Evolutionary conservation across 2,329 filamentous ascomycete species (phyloP).

Genomic region (Seiridium unicorne): DNA sequence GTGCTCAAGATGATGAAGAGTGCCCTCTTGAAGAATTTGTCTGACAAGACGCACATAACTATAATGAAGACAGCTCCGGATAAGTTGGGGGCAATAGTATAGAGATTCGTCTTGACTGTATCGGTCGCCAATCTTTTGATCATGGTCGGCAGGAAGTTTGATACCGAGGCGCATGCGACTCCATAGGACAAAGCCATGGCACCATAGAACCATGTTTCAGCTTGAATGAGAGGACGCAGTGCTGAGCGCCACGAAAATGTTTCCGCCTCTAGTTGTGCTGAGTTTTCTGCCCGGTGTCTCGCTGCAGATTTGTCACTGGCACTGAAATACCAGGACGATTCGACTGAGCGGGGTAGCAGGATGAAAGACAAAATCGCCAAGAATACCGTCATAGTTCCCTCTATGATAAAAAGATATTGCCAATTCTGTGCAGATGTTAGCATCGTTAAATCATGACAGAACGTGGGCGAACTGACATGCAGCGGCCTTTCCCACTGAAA

Average conservation of each 20-base stretch:
- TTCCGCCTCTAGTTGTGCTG: constrained; percentile 11
- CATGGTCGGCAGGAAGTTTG: constrained; percentile 22
- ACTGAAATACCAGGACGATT: neutral
- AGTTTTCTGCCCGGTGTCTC: constrained; percentile 9
- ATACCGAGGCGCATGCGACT: constrained; percentile 13
- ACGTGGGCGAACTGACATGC: constrained; percentile 3
- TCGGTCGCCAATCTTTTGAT: constrained; percentile 32
- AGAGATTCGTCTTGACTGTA: constrained; percentile 24
- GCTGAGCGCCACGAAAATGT: constrained; percentile 7
- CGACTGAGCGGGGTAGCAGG: constrained; percentile 10
- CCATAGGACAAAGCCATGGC: constrained; percentile 15
- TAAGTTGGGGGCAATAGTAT: constrained; percentile 23
- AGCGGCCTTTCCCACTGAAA: constrained; percentile 17
- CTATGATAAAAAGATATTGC: constrained; percentile 23
- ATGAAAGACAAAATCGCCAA: constrained; percentile 12
- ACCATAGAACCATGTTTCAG: constrained; percentile 13
- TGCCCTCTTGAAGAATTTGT: constrained; percentile 15
- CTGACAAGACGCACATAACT: constrained; percentile 9
- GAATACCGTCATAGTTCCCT: constrained; percentile 17
- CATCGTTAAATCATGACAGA: neutral
- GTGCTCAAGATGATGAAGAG: constrained; percentile 16
- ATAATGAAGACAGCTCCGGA: constrained; percentile 14
- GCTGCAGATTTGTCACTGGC: constrained; percentile 10
- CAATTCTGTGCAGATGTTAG: constrained; percentile 7
- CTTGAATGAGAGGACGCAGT: constrained; percentile 8